Base-by-base conservation (phyloP, 2,329 filamentous ascomycete species). In the Microdochium bolleyi region DNA sequence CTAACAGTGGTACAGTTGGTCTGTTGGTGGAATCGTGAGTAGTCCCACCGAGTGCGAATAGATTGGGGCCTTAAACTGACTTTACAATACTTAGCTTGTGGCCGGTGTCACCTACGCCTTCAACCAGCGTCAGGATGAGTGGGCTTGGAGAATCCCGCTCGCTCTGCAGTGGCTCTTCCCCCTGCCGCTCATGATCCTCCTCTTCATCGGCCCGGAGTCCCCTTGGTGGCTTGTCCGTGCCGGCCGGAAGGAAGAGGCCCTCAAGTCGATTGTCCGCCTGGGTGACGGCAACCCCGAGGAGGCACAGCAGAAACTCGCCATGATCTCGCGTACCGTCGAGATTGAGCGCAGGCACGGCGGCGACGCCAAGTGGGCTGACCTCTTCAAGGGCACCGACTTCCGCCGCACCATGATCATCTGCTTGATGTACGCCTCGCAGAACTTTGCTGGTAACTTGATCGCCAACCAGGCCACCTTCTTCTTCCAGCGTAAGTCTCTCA, bases 391-490 rank as follows among this genome's bases (percentile, higher is more conserved):
- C 48, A 76, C 73, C 25, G 79, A 83, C 56, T 67, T 66, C 50
- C 72, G 75, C 62, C 76, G 79, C 54, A 82, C 79, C 2, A 62
- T 73, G 51, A 82, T 83, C 54, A 76, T 78, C 3, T 81, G 77
- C 60, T 67, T 73, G 71, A 74, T 82, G 8, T 83, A 82, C 64
- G 76, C 77, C 1, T 73, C 79, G 21, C 79, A 83, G 65, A 82
- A 83, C 60, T 68, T 83, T 49, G 78, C 80, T 1, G 80, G 80
- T 61, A 83, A 83, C 61, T 61, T 83, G 44, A 83, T 83, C 57
- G 79, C 79, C 60, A 83, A 83, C 62, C 79, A 83, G 61, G 78
- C 80, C 3, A 77, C 78, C 49, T 83, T 77, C 64, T 83, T 83
- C 67, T 83, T 83, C 50, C 62, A 73, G 55, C 67, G 68, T 67